Percentiles rank a stretch among this genome's conserved stretches.
Conservation (phyloP, 495 filamentous ascomycete genomes). For the Podospora didyma region DNA sequence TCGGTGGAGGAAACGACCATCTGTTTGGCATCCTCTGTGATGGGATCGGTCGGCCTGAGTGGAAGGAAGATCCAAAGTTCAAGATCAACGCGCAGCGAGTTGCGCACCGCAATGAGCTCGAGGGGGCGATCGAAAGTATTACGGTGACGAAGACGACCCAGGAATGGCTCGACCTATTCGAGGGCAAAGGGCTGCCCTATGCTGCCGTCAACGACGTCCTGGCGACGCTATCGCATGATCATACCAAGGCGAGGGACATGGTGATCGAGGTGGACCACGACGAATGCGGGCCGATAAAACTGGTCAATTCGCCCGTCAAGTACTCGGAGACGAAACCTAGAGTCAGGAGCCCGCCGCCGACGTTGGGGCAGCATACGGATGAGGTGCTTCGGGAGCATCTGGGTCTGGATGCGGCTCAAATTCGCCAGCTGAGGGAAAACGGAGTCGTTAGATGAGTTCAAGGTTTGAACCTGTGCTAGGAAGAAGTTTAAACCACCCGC, state of each 20-base stretch:
- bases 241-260: constrained; percentile 84
- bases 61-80: constrained; percentile 73
- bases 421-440: constrained; percentile 57
- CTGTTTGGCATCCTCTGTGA: constrained; percentile 86
- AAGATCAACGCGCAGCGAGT: constrained; percentile 79
- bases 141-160: constrained; percentile 76
- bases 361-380: constrained; percentile 86
- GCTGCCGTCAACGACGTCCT: constrained; percentile 92
- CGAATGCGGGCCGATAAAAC: constrained; percentile 75
- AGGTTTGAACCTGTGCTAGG: neutral
- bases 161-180: constrained; percentile 85
- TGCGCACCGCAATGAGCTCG: constrained; percentile 68
- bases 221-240: constrained; percentile 75
- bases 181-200: constrained; percentile 91
- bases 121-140: constrained; percentile 68
- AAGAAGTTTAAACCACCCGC: neutral
- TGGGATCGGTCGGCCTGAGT: constrained; percentile 70
- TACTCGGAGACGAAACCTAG: constrained; percentile 78
- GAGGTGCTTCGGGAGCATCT: constrained; percentile 71
- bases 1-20: constrained; percentile 91
- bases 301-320: constrained; percentile 95
- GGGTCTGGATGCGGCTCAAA: constrained; percentile 57
- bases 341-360: constrained; percentile 77
- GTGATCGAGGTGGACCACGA: constrained; percentile 81
- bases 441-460: constrained; percentile 65